A percentile compares a stretch with the other conserved stretches of the same genome.
Evolutionary conservation across 768 basidiomycete genomes (phyloP).

Genomic region (Amanita molliuscula): DNA sequence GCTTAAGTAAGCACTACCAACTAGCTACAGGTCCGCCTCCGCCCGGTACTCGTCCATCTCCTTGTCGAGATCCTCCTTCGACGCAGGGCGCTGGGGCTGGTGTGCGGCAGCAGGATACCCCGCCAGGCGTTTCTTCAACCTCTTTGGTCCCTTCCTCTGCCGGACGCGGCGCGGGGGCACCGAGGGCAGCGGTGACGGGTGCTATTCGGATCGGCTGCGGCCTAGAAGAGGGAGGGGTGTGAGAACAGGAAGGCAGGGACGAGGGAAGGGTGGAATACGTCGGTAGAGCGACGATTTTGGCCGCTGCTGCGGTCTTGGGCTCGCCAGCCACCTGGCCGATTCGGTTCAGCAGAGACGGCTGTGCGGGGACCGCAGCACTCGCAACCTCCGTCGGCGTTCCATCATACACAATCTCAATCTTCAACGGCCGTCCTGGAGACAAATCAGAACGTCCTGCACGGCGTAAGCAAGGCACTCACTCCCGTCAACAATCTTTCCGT

Average conservation of each 20-base stretch:
- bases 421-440: constrained; percentile 50
- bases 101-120: background rate
- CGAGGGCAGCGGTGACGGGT: constrained; percentile 8
- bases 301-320: constrained; percentile 6
- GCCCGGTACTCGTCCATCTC: constrained; percentile 79
- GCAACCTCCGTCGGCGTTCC: constrained; percentile 14
- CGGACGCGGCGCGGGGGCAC: constrained; percentile 31
- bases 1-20: too few relatives aligned
- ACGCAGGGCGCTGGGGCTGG: constrained; percentile 12
- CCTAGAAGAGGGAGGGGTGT: background rate
- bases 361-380: constrained; percentile 10
- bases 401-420: constrained; percentile 49
- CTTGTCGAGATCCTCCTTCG: constrained; percentile 54
- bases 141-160: constrained; percentile 64
- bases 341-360: constrained; percentile 20
- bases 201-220: background rate
- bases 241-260: too few relatives aligned
- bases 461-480: constrained; percentile 22
- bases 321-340: constrained; percentile 14
- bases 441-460: background rate
- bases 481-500: constrained; percentile 68
- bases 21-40: constrained; percentile 23
- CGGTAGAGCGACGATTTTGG: constrained; percentile 1
- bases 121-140: constrained; percentile 43
- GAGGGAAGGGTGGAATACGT: background rate